Base-by-base conservation (phyloP, 306 rosid species). In the Cucumis hystrix region DNA sequence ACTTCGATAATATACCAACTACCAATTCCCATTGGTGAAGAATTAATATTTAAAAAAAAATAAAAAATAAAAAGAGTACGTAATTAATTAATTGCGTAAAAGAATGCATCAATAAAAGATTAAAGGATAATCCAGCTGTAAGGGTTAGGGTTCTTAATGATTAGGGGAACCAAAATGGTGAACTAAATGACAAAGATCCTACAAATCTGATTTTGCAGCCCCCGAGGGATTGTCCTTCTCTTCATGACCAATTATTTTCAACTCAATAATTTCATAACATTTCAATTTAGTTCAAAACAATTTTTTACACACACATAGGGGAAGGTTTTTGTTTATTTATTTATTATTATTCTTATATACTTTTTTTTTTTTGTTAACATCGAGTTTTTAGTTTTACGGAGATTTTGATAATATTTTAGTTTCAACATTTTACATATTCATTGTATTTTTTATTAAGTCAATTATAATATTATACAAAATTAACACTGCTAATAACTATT, bases 191-290 rank as follows among this genome's bases (percentile, higher is more conserved):
- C 76, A 70, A 70, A 70, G 76, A 70, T 70, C 76, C 41, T 70
- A 70, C 58, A 70, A 70, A 70, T 70, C 59, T 47, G 57, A 49
- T 45, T 68, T 70, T 70, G 76, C 41, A 70, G 58, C 58, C 76
- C 76, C 76, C 76, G 76, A 70, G 76, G 59, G 59, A 47, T 70
- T 39, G 72, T 65, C 72, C 45, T 65, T 10, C 16, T 39, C 16
- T 65, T 65, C 15, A 35, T 65, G 1, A 65, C 18, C 71, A 37
- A 35, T 28, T 25, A 28, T 61, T 52, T 52, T 6, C 0, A 1
- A 16, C 6, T 16, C 15, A 30, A 30, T 30, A 62, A 7, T 1
- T 6, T 62, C 4, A 15, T 33, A 30, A 62, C 1, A 23, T 23
- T 23, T 23, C 25, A 12, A 25, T 25, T 60, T 60, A 60, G 1